A percentile compares a stretch with the other conserved stretches of the same genome.
Conservation (phyloP, 306 rosid species). For the Hippophae gyantsensis region DNA sequence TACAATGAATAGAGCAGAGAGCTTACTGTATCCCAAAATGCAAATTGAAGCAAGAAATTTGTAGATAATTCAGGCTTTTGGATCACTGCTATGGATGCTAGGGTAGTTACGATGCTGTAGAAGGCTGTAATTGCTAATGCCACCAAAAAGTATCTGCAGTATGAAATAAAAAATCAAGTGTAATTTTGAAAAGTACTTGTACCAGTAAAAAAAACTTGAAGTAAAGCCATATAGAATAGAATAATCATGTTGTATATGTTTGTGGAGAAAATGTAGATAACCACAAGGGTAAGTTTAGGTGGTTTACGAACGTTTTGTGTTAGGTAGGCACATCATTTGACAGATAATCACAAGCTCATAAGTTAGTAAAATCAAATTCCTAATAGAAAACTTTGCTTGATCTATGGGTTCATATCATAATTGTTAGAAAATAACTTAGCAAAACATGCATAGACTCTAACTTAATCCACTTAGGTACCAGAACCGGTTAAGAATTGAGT, state of each 20-base stretch:
- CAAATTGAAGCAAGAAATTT: constrained; percentile 44
- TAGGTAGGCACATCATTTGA: background rate
- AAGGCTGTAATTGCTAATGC: constrained; percentile 70
- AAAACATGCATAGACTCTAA: too few species aligned
- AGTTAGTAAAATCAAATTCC: too few species aligned
- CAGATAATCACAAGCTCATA: too few species aligned
- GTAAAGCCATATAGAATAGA: background rate
- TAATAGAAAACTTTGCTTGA: too few species aligned
- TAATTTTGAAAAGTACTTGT: background rate
- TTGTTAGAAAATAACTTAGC: too few species aligned
- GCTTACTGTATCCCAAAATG: constrained; percentile 55
- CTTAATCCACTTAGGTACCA: background rate
- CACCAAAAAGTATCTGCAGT: constrained; percentile 66
- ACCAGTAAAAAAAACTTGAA: background rate
- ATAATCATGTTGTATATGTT: background rate
- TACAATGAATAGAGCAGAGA: background rate
- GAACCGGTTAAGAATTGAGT: background rate
- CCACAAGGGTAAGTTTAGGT: background rate
- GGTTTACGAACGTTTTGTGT: background rate
- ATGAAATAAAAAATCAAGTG: background rate
- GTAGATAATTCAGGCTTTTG: constrained; percentile 33
- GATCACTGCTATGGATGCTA: constrained; percentile 49
- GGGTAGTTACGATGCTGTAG: constrained; percentile 44
- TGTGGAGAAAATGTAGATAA: background rate
- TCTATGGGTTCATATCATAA: too few species aligned